Base-by-base conservation (phyloP, 331 rosid species). In the Acacia pycnantha region DNA sequence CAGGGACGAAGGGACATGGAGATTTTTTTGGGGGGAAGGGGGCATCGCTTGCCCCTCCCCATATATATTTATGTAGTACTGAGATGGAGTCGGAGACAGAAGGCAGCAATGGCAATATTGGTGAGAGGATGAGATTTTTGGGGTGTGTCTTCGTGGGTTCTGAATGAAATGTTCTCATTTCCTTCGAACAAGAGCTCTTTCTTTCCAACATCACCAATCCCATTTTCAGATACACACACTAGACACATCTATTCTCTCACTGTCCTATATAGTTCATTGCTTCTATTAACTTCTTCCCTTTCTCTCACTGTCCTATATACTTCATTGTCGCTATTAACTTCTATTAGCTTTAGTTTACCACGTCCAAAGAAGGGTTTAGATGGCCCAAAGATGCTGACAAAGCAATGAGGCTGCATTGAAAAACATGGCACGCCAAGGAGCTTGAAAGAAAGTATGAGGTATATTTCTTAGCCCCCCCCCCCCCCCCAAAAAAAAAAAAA, bases 161-260 rank as follows among this genome's bases (percentile, higher is more conserved):
- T 21, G 26, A 19, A 21, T 54, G 26, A 19, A 53, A 54, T 54
- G 26, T 19, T 54, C 79, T 80, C 74, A 84, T 83, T 85, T 82
- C 29, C 48, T n/a, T 14, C 46, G 1, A 54, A 50, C 46, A 66
- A 19, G 78, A 74, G 37, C 13, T 62, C 65, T 51, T 19, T 50
- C 78, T 53, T 21, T 21, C 66, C 50, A 33, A 74, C 47, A 51
- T 9, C 16, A 15, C 47, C 67, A 11, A 51, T 53, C 78, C 33
- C 78, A 54, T 21, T 74, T 53, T 54, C 73, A 68, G 21, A 21
- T 37, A 2, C n/a, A 54, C 2, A 2, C 61, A n/a, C n/a, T n/a
- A n/a, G n/a, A n/a, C n/a, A 8, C 26, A 21, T 9, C 26, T 54
- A 54, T 7, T 54, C 26, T 21, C 4, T 21, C 26, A 54, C 61